Evolutionary conservation across 2,329 filamentous ascomycete species (phyloP).

Genomic region (Pseudogymnoascus verrucosus): DNA sequence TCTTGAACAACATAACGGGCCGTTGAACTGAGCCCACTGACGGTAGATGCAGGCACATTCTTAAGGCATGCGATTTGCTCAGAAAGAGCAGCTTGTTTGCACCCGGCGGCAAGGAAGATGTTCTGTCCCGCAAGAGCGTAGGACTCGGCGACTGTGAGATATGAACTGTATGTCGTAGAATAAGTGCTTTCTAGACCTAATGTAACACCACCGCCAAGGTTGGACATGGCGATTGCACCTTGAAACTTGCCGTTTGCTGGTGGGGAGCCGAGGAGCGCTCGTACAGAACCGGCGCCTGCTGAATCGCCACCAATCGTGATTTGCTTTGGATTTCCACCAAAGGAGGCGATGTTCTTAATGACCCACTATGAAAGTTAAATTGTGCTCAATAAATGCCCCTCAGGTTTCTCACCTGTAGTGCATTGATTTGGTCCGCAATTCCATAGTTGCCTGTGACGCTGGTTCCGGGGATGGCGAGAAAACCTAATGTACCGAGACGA

Average conservation of each 20-base stretch:
- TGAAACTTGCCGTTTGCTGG: constrained; percentile 39
- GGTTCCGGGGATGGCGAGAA: constrained; percentile 42
- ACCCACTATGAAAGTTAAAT: constrained; percentile 34
- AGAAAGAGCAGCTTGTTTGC: constrained; percentile 34
- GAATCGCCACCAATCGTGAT: constrained; percentile 45
- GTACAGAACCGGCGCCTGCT: constrained; percentile 42
- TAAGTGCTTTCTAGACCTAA: constrained; percentile 40
- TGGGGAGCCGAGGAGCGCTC: constrained; percentile 40
- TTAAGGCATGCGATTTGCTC: constrained; percentile 40
- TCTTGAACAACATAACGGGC: constrained; percentile 48
- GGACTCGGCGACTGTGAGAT: constrained; percentile 42
- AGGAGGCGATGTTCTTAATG: constrained; percentile 35
- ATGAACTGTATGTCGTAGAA: constrained; percentile 45
- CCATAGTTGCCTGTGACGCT: constrained; percentile 44
- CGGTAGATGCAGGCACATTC: constrained; percentile 29
- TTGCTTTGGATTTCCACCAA: constrained; percentile 38
- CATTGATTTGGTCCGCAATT: constrained; percentile 42
- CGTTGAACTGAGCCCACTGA: neutral
- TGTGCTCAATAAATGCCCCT: neutral
- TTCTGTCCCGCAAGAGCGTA: constrained; percentile 40
- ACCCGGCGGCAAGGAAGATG: constrained; percentile 41
- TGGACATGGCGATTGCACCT: constrained; percentile 41
- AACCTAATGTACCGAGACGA: constrained; percentile 22
- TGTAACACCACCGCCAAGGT: constrained; percentile 43
- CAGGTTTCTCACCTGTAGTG: constrained; percentile 31